These are phyloP conservation scores for Boletus rex-veris DNA, from an alignment of 768 basidiomycete genomes.

Conservation along the genomic window DNA sequence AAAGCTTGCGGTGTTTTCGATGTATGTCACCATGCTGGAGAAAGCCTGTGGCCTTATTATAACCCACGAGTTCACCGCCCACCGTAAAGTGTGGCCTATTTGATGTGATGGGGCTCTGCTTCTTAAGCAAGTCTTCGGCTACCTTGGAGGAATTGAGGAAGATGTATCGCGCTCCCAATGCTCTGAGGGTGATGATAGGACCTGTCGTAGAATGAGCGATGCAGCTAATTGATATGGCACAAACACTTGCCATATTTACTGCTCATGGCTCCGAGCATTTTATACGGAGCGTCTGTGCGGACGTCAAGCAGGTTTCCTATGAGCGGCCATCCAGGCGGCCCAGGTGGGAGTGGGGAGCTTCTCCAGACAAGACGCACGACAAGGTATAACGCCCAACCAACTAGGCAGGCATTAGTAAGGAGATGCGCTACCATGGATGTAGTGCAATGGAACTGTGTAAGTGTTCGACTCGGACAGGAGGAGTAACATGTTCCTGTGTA, in stretches of 20 bases:
- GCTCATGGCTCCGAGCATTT: conserved; percentile 39
- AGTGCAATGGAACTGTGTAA: too few relatives aligned
- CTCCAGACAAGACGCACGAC: not conserved
- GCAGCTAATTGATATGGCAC: not conserved
- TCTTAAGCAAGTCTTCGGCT: conserved; percentile 7
- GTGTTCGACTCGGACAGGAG: too few relatives aligned
- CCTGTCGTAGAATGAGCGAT: conserved; percentile 12
- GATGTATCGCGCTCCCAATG: conserved; percentile 45
- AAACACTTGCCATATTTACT: conserved; percentile 44
- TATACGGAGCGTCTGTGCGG: conserved; percentile 47
- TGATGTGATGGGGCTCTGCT: conserved; percentile 2
- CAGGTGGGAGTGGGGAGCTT: conserved; percentile 4
- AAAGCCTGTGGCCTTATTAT: not conserved
- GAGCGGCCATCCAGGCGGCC: conserved; percentile 31
- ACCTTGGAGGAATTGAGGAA: conserved; percentile 46
- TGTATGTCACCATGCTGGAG: conserved; percentile 5
- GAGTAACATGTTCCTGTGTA: too few relatives aligned
- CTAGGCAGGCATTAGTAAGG: too few relatives aligned
- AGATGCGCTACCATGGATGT: too few relatives aligned
- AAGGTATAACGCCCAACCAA: too few relatives aligned
- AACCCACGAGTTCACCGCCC: conserved; percentile 19
- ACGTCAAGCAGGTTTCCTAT: conserved; percentile 58
- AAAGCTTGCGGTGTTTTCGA: conserved; percentile 3
- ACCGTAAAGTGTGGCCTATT: conserved; percentile 7
- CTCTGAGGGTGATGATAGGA: not conserved